Evolutionary conservation across 2,329 filamentous ascomycete species (phyloP).

Genomic region (Neopestalotiopsis sp.): DNA sequence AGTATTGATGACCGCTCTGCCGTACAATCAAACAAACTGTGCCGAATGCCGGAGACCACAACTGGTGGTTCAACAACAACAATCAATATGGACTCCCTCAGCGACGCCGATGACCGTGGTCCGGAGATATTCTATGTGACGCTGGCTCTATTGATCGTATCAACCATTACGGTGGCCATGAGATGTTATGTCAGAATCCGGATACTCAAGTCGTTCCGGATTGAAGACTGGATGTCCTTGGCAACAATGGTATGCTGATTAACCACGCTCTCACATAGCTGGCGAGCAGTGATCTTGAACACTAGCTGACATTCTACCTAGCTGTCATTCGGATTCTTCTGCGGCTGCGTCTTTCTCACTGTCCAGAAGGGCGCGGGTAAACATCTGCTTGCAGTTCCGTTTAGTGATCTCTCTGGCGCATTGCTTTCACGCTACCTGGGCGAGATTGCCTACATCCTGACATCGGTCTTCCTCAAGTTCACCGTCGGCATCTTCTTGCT

Average conservation of each 20-base stretch:
- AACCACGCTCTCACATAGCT: too few relatives aligned
- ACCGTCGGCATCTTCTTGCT: slow-evolving; percentile 46
- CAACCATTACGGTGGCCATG: slow-evolving; percentile 29
- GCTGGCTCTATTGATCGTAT: slow-evolving; percentile 13
- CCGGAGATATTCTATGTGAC: slow-evolving; percentile 29
- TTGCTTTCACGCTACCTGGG: slow-evolving; percentile 41
- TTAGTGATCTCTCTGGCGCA: slow-evolving; percentile 27
- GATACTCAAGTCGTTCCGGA: slow-evolving; percentile 30
- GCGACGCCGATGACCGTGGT: slow-evolving; percentile 27
- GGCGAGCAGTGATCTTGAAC: too few relatives aligned
- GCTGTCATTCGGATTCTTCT: slow-evolving; percentile 28
- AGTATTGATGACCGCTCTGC: background rate
- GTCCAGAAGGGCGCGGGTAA: slow-evolving; percentile 31
- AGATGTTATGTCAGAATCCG: slow-evolving; percentile 34
- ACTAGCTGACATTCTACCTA: slow-evolving; percentile 12
- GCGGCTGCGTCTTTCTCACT: slow-evolving; percentile 27
- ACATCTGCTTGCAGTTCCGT: slow-evolving; percentile 24
- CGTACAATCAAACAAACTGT: background rate
- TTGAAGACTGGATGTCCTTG: slow-evolving; percentile 33
- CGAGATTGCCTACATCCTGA: slow-evolving; percentile 44
- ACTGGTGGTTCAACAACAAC: background rate
- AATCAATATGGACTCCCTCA: background rate
- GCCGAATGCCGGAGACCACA: background rate
- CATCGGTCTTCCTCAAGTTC: slow-evolving; percentile 44
- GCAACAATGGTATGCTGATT: slow-evolving; percentile 28